These are phyloP conservation scores for Fusarium sp. DNA, from an alignment of 2,329 filamentous ascomycete species.

Conservation along the genomic window DNA sequence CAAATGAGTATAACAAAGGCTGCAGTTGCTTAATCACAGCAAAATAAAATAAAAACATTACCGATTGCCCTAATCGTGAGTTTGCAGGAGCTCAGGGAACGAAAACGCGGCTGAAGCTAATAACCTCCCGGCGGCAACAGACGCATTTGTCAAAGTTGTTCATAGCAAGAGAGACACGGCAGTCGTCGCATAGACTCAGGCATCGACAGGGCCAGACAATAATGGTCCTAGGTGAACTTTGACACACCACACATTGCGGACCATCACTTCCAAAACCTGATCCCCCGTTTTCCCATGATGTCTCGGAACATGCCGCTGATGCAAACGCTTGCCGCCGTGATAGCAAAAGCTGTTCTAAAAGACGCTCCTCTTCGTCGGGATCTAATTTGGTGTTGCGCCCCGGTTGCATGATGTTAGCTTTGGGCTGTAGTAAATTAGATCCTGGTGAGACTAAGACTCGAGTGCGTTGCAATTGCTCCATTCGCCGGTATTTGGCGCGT, in stretches of 20 bases:
- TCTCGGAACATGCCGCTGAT: slow-evolving; percentile 17
- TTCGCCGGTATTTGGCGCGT: slow-evolving; percentile 76
- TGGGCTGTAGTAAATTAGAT: slow-evolving; percentile 32
- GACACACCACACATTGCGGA: slow-evolving; percentile 93
- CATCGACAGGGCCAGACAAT: slow-evolving; percentile 98
- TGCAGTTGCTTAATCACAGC: not conserved
- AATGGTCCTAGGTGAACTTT: slow-evolving; percentile 83
- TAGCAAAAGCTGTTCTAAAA: slow-evolving; percentile 69
- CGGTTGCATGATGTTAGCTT: slow-evolving; percentile 6
- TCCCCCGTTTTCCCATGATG: slow-evolving; percentile 75
- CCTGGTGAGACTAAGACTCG: slow-evolving; percentile 61
- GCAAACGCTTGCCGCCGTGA: slow-evolving; percentile 53
- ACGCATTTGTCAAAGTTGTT: slow-evolving; percentile 98
- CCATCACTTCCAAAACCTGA: slow-evolving; percentile 75
- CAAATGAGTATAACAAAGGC: slow-evolving; percentile 42
- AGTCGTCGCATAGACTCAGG: slow-evolving; percentile 93
- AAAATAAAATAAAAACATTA: not conserved
- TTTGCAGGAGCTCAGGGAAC: slow-evolving; percentile 64
- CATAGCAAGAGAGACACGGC: slow-evolving; percentile 90
- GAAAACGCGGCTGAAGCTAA: slow-evolving; percentile 89
- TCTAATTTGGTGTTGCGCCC: slow-evolving; percentile 54
- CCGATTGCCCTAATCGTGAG: not conserved
- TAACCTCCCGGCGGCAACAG: slow-evolving; percentile 88
- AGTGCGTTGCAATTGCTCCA: slow-evolving; percentile 74
- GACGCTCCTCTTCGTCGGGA: slow-evolving; percentile 66